Evolutionary conservation across 1,139 yeast species (phyloP), one percentile per base, ranked within the genome.

Genomic region (Debaryomyces singareniensis): DNA sequence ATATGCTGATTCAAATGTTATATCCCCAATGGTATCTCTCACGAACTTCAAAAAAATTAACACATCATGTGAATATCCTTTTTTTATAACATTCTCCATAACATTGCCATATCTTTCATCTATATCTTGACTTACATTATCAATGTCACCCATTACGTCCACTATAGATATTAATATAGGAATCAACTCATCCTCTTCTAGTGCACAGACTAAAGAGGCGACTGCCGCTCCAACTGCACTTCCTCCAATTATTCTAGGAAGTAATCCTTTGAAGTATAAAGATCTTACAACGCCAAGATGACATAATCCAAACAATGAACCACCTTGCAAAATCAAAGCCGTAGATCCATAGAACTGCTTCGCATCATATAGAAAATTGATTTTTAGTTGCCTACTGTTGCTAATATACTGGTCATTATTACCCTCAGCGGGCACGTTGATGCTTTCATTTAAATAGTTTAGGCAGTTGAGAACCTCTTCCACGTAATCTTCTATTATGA

Each of bases 171-270:
- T 48, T 42, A 71, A 68, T 29, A 62, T 68, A 21, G 65, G 75
- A n/a, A 61, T 58, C 26, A 75, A 61, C 39, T 80, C 82, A 15
- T 68, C 61, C 39, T 78, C 75, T 3, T 66, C 58, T 33, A 82
- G 60, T 5, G 86, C 74, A 45, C 96, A 85, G 1, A 83, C 85
- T 28, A 86, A 59, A 0, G 95, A 78, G 0, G 95, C 97, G 15
- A 87, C 91, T 2, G 91, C 81, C 0, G 97, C 94, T 2, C 97
- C 97, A 34, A 86, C 86, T 0, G 96, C 93, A 37, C 91, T 82
- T 0, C 97, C 97, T n/a, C 93, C 84, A 23, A 91, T 75, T 3
- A 91, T 83, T 29, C 82, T 59, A 0, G 98, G 98, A 30, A 89
- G 61, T 23, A 89, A 58, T 0, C 86, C 80, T 38, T 81, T 78